Base-by-base conservation (phyloP, 140 eudicot genomes). In the Oenanthe javanica region DNA sequence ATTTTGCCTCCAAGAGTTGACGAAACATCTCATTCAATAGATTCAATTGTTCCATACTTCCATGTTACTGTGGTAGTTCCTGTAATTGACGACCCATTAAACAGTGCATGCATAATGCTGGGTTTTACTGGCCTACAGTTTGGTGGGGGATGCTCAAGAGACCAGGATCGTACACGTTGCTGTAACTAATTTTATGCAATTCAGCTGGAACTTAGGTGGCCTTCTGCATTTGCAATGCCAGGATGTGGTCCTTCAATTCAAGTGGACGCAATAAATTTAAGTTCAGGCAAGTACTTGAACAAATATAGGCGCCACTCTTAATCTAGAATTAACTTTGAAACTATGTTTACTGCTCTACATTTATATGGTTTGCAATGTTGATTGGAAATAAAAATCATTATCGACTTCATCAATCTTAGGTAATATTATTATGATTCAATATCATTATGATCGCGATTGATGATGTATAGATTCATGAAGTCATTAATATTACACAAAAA, bases 151-250 rank as follows among this genome's bases (percentile, higher is more conserved):
- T n/a, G 38, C 69, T 61, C 0, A 61, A 61, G 69, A n/a, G 5
- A n/a, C 69, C 69, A 19, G 69, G 69, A 23, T 36, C 69, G 36
- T n/a, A n/a, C 69, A 61, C 69, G 69, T 61, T n/a, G 36, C 69
- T 61, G 4, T n/a, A 21, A 59, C 12, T 59, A 21, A 31, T 59
- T 59, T 0, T 59, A 9, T 19, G 11, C 36, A 61, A 61, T 61
- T n/a, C 36, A 61, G 69, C 69, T 61, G 38, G 36, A 61, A n/a
- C 69, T 57, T 61, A n/a, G 69, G 36, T 61, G 69, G 69, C 69
- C 69, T 59, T 59, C 31, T 59, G 67, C 9, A 21, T 61, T 9
- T 61, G 69, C 36, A 61, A n/a, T 61, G 36, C 36, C 69, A n/a
- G 69, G 69, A n/a, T 9, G 69, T n/a, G 69, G 69, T n/a, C 36